Conservation (phyloP, 73 alveolate genomes). For the Halteria grandinella region DNA sequence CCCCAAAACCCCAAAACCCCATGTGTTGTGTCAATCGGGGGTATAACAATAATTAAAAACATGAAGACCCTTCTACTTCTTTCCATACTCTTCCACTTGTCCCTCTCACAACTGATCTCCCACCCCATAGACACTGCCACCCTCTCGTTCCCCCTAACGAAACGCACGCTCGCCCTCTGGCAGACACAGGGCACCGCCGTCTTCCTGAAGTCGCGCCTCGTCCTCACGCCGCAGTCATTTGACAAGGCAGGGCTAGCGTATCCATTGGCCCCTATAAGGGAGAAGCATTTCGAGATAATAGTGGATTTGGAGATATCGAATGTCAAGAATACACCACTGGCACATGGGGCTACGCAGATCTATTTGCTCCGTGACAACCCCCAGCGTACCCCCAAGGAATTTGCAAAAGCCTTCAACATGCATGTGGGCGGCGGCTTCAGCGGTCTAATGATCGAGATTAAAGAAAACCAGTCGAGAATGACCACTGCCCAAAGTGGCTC, state of each 20-base stretch:
- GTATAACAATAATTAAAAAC: no score
- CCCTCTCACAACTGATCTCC: no score
- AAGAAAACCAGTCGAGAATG: no score
- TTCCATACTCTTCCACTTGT: background rate
- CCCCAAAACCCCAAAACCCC: no score
- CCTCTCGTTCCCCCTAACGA: no score
- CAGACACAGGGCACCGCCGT: conserved; percentile 13
- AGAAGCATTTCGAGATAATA: conserved; percentile 35
- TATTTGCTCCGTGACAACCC: conserved; percentile 23
- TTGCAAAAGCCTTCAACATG: conserved; percentile 26
- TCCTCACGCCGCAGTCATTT: conserved; percentile 37
- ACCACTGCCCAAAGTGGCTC: conserved; percentile 5
- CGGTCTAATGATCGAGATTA: conserved; percentile 29
- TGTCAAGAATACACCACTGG: conserved; percentile 16
- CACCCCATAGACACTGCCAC: no score
- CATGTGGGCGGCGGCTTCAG: no score
- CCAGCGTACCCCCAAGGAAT: conserved; percentile 21
- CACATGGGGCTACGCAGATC: conserved; percentile 30
- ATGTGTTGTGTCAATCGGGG: no score
- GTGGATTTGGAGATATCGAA: conserved; percentile 19
- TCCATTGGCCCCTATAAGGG: background rate
- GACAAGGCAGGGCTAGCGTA: conserved; percentile 44
- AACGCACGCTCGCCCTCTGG: background rate
- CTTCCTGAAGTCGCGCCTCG: conserved; percentile 11
- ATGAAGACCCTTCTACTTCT: no score